These are phyloP conservation scores for Atkinsonella texensis DNA, from an alignment of 2,329 filamentous ascomycete species.

Conservation along the genomic window DNA sequence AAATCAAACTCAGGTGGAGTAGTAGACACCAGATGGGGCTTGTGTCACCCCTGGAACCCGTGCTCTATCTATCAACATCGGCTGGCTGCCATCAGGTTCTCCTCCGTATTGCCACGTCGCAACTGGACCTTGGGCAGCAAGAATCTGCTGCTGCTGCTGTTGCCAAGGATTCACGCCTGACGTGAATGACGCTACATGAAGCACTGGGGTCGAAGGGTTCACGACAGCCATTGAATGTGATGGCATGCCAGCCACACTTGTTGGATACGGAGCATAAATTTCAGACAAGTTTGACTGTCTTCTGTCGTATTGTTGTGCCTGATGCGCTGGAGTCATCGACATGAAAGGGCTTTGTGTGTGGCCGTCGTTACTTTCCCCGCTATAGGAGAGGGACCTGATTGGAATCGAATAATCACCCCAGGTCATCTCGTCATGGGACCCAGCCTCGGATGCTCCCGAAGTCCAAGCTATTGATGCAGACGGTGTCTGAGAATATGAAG, in stretches of 20 bases:
- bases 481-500: constrained; percentile 33
- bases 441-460: constrained; percentile 22
- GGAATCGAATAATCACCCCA: constrained; percentile 33
- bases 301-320: constrained; percentile 30
- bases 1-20: constrained; percentile 10
- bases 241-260: constrained; percentile 24
- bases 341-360: constrained; percentile 27
- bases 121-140: constrained; percentile 5
- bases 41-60: constrained; percentile 7
- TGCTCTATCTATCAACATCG: constrained; percentile 9
- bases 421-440: constrained; percentile 29
- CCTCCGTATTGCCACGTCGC: constrained; percentile 25
- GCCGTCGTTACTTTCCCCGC: constrained; percentile 26
- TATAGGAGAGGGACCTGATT: constrained; percentile 36
- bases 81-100: constrained; percentile 9
- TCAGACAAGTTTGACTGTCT: constrained; percentile 29
- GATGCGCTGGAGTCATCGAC: constrained; percentile 24
- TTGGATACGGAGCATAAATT: constrained; percentile 30
- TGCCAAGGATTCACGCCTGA: constrained; percentile 32
- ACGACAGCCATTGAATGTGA: constrained; percentile 21
- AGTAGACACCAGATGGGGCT: constrained; percentile 10
- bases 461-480: constrained; percentile 31
- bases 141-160: constrained; percentile 25
- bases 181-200: constrained; percentile 18
- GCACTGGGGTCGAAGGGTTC: constrained; percentile 19